Evolutionary conservation across 2,329 filamentous ascomycete genomes (phyloP), one percentile per base, ranked within the genome.

Genomic region (Basipetospora chlamydospora): DNA sequence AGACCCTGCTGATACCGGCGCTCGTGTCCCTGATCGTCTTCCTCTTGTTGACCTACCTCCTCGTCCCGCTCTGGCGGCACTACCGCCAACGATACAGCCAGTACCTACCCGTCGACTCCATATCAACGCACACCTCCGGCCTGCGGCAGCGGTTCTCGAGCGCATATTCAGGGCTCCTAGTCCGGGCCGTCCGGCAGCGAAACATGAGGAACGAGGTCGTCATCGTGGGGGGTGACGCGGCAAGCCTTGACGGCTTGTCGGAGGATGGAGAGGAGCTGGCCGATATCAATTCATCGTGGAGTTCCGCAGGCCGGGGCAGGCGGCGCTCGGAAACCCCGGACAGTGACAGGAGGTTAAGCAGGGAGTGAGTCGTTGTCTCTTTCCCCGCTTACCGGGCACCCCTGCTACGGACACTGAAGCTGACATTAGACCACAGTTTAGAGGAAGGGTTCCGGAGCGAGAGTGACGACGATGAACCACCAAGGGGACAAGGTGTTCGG

Each of bases 1-100:
- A 86, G 80, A 80, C 77, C 5, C 59, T 86, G 43, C 54, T 84
- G 47, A 60, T 83, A 43, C 80, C 81, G 23, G 79, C 79, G 37
- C 48, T 77, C 49, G 76, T 85, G 49, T 80, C 80, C 31, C 65
- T 85, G 33, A 56, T 70, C 42, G 59, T 84, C 45, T 87, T 82
- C 56, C 55, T 85, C 46, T 39, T 75, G 40, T 58, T 77, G 39
- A 77, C 73, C 39, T 81, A 75, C 53, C 58, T 77, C 46, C 48
- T 83, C 42, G 50, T 82, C 18, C 81, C 81, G 2, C 51, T 80
- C 41, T 81, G 80, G 70, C 76, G 73, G 33, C 70, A 67, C 39
- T 81, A 83, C 55, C 75, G 72, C 43, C 68, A 67, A 46, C 73
- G 79, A 41, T 85, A 85, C 54, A 70, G 73, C 49, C 76, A 82